phyloP scores from a whole-genome alignment of 2,329 filamentous ascomycete species.

The Aspergillus texensis region DNA sequence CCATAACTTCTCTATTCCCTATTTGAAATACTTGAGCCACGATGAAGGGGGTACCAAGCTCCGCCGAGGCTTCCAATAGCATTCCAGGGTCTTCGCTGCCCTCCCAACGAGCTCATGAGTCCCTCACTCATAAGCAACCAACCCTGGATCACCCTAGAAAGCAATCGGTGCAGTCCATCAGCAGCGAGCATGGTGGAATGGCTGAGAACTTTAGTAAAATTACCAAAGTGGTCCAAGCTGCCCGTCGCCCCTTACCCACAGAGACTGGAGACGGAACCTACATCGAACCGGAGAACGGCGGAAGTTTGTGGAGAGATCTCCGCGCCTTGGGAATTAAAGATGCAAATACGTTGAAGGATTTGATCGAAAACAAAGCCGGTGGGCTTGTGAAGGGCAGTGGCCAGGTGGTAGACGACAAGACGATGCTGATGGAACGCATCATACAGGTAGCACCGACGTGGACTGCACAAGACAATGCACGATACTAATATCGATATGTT shows the following conservation, averaged over 20 bases:
- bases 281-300: slow-evolving; percentile 52
- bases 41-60: background rate
- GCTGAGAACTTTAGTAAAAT: slow-evolving; percentile 42
- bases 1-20: background rate
- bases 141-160: background rate
- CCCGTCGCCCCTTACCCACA: slow-evolving; percentile 64
- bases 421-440: slow-evolving; percentile 73
- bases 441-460: slow-evolving; percentile 53
- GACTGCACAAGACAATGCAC: background rate
- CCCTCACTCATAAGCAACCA: background rate
- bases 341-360: slow-evolving; percentile 62
- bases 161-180: background rate
- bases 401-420: slow-evolving; percentile 70
- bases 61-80: background rate
- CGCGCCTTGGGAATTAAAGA: slow-evolving; percentile 61
- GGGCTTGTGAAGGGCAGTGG: slow-evolving; percentile 39
- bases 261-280: slow-evolving; percentile 66
- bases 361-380: slow-evolving; percentile 66
- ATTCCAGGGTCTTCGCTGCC: too few species aligned
- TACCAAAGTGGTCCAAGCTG: slow-evolving; percentile 54
- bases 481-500: background rate
- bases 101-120: background rate
- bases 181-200: background rate
- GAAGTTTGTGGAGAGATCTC: slow-evolving; percentile 60
- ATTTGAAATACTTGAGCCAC: background rate